Conservation (phyloP, 305 asterid species). For the Solanum chacoense region DNA sequence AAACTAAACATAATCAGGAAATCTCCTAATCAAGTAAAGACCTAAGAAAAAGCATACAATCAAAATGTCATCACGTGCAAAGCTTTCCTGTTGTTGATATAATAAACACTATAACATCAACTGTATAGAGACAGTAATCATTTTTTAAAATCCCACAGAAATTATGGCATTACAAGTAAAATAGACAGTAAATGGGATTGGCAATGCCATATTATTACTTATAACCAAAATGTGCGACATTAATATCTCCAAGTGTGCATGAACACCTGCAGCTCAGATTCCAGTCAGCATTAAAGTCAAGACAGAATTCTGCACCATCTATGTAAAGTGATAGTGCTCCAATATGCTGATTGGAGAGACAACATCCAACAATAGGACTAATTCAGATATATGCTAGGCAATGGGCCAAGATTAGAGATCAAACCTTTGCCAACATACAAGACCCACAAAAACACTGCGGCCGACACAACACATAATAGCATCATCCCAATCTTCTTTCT, state of each 20-base stretch:
- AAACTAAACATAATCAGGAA: neutral
- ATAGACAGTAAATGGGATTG: neutral
- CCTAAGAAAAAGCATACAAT: neutral
- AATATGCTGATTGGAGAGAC: neutral
- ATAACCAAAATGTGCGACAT: neutral
- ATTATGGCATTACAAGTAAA: neutral
- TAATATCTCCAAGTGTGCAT: neutral
- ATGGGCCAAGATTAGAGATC: slow-evolving; percentile 6
- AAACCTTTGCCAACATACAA: slow-evolving; percentile 65
- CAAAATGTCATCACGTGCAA: neutral
- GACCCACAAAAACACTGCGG: slow-evolving; percentile 65
- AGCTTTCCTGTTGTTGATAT: neutral
- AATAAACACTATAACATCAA: neutral
- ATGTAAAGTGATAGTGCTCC: neutral
- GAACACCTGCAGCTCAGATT: neutral
- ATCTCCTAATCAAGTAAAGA: neutral
- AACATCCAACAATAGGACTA: neutral
- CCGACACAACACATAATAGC: slow-evolving; percentile 52
- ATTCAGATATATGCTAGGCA: neutral
- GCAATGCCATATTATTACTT: neutral
- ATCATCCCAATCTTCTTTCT: slow-evolving; percentile 77
- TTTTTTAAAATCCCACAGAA: neutral
- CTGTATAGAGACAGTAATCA: neutral
- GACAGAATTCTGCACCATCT: neutral
- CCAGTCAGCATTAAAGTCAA: neutral